Base-by-base conservation (phyloP, 371 early-diverging fungal genomes). In the Capniomyces stellatus region DNA sequence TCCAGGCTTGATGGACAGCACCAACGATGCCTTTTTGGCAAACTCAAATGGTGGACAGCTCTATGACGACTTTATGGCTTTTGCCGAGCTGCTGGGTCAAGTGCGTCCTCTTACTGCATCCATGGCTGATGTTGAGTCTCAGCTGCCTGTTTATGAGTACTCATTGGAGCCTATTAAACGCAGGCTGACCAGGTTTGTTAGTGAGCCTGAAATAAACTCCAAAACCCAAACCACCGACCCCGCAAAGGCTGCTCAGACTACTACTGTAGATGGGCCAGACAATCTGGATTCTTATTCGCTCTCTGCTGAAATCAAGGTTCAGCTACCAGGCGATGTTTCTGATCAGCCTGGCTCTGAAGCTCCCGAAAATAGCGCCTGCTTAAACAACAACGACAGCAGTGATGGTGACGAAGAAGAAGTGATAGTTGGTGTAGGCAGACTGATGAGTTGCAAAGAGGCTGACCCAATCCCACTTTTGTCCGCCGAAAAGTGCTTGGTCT, bases 401-500 rank as follows among this genome's bases (percentile, higher is more conserved):
- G 18, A 27, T 49, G 30, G 49, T 49, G n/a, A 25, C 8, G 28
- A 28, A 3, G 46, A 46, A 13, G 25, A 49, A 4, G 49, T 29
- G 18, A 10, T 27, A n/a, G 28, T 27, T 25, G 49, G 28, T 27
- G n/a, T 44, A 23, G 46, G 46, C 27, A 44, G 46, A n/a, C 21
- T 44, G 8, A 22, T 23, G 8, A 44, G 19, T 27, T 8, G 28
- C 21, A 27, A 48, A 15, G 35, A 49, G 19, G 46, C 46, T 12
- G 30, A 1, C 15, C 35, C 43, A 12, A 43, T 64, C 19, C 43
- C 27, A 3, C 29, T 67, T 46, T 51, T 67, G 8, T 64, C 68
- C 42, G 59, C 69, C 4, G 64, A 67, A 42, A 54, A 60, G 24
- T 67, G 68, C 30, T 57, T 68, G 1, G 59, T 67, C 28, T 67